Base-by-base conservation (phyloP, 1,284 basidiomycete species). In the Apiotrichum brassicae region DNA sequence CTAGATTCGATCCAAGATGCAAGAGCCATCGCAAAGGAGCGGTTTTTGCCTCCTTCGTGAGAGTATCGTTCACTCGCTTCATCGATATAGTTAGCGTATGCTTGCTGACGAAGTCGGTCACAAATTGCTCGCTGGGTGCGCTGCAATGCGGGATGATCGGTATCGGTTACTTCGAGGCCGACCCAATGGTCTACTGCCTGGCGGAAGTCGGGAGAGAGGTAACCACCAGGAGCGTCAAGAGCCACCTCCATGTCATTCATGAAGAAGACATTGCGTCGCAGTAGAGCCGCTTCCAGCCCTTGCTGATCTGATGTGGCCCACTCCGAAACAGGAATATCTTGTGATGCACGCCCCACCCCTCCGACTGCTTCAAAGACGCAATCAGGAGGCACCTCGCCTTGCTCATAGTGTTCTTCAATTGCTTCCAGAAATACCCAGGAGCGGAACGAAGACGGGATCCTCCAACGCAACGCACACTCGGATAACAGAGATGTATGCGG, bases 341-440 rank as follows among this genome's bases (percentile, higher is more conserved):
- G 75, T 60, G 85, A 77, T 3, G 84, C 80, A 63, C 85, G 86
- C 28, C 77, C 75, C 14, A 94, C 79, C 43, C 82, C 81, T 44
- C 82, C 79, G 39, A 95, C 73, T 14, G 90, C 92, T 68, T 97
- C 93, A 0, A 85, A 86, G 43, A 98, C 82, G 70, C 94, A 98
- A 62, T 95, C 93, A 59, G 94, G 76, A 4, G 94, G 94, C 6
- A 97, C 87, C 60, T 93, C 84, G 59, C 89, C 86, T 23, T 86
- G 79, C 73, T 93, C 88, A 66, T 86, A 97, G 65, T 92, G 85
- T 45, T 84, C 81, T 57, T 84, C 84, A 55, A 97, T 89, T 35
- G 92, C 79, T 46, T 91, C 86, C 60, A 97, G 74, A 71, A 95
- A 94, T 60, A 85, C 85, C 9, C 84, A 79, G 0, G 81, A 81